These are phyloP conservation scores for Abrus precatorius DNA, from an alignment of 306 rosid genomes.

Conservation along the genomic window DNA sequence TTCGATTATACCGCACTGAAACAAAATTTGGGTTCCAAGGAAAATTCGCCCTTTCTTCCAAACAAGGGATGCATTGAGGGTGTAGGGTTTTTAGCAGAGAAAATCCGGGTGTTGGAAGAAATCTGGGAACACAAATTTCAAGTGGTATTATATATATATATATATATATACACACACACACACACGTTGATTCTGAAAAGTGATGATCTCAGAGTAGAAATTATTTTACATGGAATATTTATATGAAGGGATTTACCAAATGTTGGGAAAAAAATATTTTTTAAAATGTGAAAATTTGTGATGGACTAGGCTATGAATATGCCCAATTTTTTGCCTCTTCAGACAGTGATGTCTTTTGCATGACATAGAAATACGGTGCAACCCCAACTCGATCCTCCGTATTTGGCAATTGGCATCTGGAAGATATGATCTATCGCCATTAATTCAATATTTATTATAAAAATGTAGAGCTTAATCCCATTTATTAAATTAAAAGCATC, in stretches of 20 bases:
- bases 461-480: not conserved
- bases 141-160: not conserved
- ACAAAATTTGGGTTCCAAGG: conserved; percentile 21
- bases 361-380: conserved; percentile 20
- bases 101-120: conserved; percentile 58
- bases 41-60: conserved; percentile 26
- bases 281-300: conserved; percentile 31
- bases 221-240: conserved; percentile 47
- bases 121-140: conserved; percentile 62
- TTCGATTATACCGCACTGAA: not conserved
- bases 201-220: conserved; percentile 47
- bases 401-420: conserved; percentile 52
- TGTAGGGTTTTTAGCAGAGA: conserved; percentile 49
- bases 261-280: not conserved
- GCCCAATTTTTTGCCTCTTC: conserved; percentile 11
- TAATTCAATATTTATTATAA: not conserved
- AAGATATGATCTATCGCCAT: not conserved
- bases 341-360: not conserved
- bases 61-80: conserved; percentile 43
- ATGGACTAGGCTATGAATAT: conserved; percentile 44
- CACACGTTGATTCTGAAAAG: conserved; percentile 44
- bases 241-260: conserved; percentile 36
- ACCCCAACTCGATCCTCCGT: conserved; percentile 30
- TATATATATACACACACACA: not conserved
- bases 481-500: not conserved